These are phyloP conservation scores for Dothistroma pini DNA, from an alignment of 2,329 filamentous ascomycete species.

Conservation along the genomic window DNA sequence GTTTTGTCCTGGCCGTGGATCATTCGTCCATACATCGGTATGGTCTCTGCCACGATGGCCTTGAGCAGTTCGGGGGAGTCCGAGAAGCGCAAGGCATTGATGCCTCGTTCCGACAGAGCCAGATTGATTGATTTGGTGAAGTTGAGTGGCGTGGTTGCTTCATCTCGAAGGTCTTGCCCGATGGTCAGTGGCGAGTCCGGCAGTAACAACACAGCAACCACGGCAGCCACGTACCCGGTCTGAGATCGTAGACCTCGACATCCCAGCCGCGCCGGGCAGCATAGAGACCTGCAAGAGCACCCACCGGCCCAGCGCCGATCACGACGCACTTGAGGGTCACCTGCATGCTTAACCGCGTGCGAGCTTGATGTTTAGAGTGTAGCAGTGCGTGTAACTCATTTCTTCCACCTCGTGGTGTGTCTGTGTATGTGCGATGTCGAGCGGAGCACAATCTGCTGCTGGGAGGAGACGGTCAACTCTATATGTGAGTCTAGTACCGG, in stretches of 20 bases:
- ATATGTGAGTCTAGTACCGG: not conserved
- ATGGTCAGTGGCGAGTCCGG: constrained; percentile 10
- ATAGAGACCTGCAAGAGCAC: constrained; percentile 86
- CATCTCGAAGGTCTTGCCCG: constrained; percentile 78
- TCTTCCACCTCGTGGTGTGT: not conserved
- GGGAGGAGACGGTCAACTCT: not conserved
- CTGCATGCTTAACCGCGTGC: constrained; percentile 19
- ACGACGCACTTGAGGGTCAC: constrained; percentile 54
- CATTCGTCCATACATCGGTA: constrained; percentile 96
- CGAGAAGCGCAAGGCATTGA: constrained; percentile 76
- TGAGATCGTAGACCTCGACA: constrained; percentile 91
- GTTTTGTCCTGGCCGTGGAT: constrained; percentile 69
- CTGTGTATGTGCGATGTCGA: not conserved
- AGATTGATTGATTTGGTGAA: constrained; percentile 99
- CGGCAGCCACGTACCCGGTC: constrained; percentile 67
- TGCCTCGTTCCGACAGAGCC: constrained; percentile 87
- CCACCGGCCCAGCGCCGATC: constrained; percentile 90
- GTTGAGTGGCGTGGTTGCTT: constrained; percentile 78
- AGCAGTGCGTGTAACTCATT: constrained; percentile 13
- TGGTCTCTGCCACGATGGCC: constrained; percentile 69
- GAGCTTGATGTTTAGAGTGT: constrained; percentile 15
- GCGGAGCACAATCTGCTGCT: not conserved
- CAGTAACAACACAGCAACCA: not conserved
- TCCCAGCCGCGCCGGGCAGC: constrained; percentile 82
- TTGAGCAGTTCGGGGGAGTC: constrained; percentile 66